These are phyloP conservation scores for Hamigera avellanea DNA, from an alignment of 495 filamentous ascomycete genomes.

Conservation along the genomic window DNA sequence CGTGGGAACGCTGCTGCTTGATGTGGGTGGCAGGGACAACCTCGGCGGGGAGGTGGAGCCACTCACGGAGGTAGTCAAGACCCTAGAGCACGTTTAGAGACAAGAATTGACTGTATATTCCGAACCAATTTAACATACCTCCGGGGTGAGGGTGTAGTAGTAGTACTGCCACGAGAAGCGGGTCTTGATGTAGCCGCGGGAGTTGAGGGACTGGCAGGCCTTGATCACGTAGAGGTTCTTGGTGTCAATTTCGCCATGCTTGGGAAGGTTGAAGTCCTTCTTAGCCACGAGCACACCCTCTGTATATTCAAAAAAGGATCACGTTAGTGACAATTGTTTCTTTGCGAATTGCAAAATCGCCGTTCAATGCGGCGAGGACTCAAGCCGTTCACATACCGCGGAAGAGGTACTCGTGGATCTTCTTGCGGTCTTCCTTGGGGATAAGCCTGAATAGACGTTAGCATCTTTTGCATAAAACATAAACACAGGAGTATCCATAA, in stretches of 20 bases:
- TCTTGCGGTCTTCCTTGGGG: conserved; percentile 98
- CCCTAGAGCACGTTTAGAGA: conserved; percentile 31
- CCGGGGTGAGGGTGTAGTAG: conserved; percentile 99
- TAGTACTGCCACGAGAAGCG: conserved; percentile 99
- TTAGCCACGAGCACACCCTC: conserved; percentile 98
- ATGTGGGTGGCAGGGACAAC: conserved; percentile 99
- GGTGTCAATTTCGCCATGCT: conserved; percentile 92
- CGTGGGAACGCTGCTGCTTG: conserved; percentile 98
- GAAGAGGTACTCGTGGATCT: conserved; percentile 99
- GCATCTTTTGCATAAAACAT: conserved; percentile 2
- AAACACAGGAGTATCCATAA: background rate
- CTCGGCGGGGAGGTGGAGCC: conserved; percentile 98
- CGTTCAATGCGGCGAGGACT: too few relatives aligned
- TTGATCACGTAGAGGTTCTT: conserved; percentile 99
- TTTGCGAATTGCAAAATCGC: background rate
- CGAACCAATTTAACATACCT: conserved; percentile 26
- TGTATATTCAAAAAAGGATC: conserved; percentile 15
- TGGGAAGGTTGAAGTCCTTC: conserved; percentile 93
- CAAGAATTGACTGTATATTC: too few relatives aligned
- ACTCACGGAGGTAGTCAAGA: conserved; percentile 99
- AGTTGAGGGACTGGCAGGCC: conserved; percentile 93
- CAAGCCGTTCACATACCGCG: conserved; percentile 49
- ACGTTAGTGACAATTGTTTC: background rate
- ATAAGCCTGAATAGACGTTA: conserved; percentile 62
- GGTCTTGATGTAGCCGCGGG: conserved; percentile 96